These are phyloP conservation scores for Prunus dulcis DNA, from an alignment of 306 rosid genomes.

Conservation along the genomic window DNA sequence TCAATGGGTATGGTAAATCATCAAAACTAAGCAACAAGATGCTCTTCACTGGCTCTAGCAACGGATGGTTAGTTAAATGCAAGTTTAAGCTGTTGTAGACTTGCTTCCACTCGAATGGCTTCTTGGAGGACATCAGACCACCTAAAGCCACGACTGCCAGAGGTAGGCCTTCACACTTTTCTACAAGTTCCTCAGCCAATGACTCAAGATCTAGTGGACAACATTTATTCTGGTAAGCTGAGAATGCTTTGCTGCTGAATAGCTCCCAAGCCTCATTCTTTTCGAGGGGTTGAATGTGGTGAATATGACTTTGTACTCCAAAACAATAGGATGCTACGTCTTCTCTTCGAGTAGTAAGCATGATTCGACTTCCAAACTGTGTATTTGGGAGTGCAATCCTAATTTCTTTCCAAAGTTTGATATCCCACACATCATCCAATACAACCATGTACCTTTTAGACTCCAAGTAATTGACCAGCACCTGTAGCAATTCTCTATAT, in stretches of 20 bases:
- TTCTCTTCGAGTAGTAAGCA: conserved; percentile 20
- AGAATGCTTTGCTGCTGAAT: conserved; percentile 26
- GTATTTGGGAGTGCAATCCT: conserved; percentile 10
- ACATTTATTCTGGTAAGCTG: background rate
- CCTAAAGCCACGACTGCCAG: conserved; percentile 14
- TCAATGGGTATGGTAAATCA: conserved; percentile 24
- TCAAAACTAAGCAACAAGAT: conserved; percentile 22
- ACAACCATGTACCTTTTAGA: conserved; percentile 10
- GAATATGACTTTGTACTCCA: conserved; percentile 7
- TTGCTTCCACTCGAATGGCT: conserved; percentile 11
- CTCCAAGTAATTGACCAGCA: conserved; percentile 6
- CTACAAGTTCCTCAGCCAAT: conserved; percentile 1
- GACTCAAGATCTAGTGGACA: conserved; percentile 10
- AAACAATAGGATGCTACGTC: conserved; percentile 3
- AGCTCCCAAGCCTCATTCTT: conserved; percentile 14
- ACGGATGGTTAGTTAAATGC: background rate
- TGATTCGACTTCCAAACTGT: conserved; percentile 14
- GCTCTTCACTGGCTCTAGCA: background rate
- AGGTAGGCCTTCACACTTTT: conserved; percentile 27
- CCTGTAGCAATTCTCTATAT: conserved; percentile 10
- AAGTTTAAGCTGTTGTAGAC: conserved; percentile 8
- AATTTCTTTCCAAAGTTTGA: conserved; percentile 1
- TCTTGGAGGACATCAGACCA: conserved; percentile 20
- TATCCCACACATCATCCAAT: conserved; percentile 17
- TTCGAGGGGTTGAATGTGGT: background rate